These are phyloP conservation scores for Mycosphaerelloides madeirae DNA, from an alignment of 2,329 filamentous ascomycete genomes.

Conservation along the genomic window DNA sequence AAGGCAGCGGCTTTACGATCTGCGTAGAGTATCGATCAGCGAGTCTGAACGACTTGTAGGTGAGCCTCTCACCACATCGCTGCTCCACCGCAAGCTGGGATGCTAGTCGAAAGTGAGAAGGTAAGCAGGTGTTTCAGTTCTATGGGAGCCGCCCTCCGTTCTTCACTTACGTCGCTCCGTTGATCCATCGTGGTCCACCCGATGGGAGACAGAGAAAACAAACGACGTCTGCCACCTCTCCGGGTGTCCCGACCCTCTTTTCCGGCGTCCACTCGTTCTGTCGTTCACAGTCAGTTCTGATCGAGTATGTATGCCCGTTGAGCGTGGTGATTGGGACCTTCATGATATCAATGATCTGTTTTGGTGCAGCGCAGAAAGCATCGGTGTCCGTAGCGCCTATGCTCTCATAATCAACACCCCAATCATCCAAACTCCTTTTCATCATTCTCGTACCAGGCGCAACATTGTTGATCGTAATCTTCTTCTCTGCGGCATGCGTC, in stretches of 20 bases:
- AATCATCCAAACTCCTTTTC: not conserved
- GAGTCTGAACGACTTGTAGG: too few species aligned
- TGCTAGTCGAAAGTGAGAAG: too few species aligned
- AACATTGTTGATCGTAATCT: slow-evolving; percentile 58
- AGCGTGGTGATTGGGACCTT: too few species aligned
- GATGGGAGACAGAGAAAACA: slow-evolving; percentile 47
- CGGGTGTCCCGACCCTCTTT: slow-evolving; percentile 47
- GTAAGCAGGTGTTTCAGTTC: too few species aligned
- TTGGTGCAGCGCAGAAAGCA: slow-evolving; percentile 38
- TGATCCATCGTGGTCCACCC: slow-evolving; percentile 17
- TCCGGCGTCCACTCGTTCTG: slow-evolving; percentile 46
- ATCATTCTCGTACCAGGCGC: too few species aligned
- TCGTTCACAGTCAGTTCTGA: too few species aligned
- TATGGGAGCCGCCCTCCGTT: too few species aligned
- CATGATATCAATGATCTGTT: slow-evolving; percentile 52
- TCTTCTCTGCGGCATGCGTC: slow-evolving; percentile 49
- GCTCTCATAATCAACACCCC: too few species aligned
- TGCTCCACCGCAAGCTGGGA: slow-evolving; percentile 4
- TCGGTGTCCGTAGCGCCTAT: slow-evolving; percentile 6
- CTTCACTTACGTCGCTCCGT: slow-evolving; percentile 6
- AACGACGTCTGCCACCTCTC: slow-evolving; percentile 55
- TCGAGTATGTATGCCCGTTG: too few species aligned
- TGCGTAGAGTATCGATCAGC: too few species aligned
- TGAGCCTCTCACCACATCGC: slow-evolving; percentile 5
- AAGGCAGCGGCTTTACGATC: too few species aligned